Evolutionary conservation across 805 yeast species (phyloP), one percentile per base, ranked within the genome.

Genomic region (Kazachstania viticola): DNA sequence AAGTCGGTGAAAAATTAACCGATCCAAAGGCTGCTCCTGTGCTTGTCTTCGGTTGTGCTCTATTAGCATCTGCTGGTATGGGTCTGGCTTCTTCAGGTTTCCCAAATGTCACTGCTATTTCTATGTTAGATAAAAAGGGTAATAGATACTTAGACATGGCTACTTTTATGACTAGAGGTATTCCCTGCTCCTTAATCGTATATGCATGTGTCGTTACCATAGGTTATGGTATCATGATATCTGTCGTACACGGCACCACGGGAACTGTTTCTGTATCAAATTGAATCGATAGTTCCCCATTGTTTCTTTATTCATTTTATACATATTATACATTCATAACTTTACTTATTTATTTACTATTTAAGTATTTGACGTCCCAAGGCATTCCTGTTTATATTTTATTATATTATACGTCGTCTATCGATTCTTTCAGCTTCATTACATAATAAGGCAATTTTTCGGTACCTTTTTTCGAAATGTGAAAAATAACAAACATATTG

Each of bases 41-140:
- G 18, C 40, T 63, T 30, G 58, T 62, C 31, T 62, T 63, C 31
- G 62, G 63, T 28, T 55, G 61, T 36, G 68, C 85, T 24, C 54
- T 87, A 30, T 59, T 88, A 42, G 78, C 93, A 14, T 85, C 96
- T 0, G 79, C 82, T 33, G 98, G 97, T 36, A 91, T 88, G 97
- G 97, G 95, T 4, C 65, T 88, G 35, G 96, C 97, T 2, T 87
- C 97, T 0, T 79, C 94, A 0, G 97, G 98, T 0, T 91, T 91
- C 67, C 98, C 98, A n/a, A 88, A 91, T 50, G 95, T 91, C 23
- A 87, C 97, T 0, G 98, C 97, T 0, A 83, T 91, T 38, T 83
- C 96, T 40, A 78, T 83, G 79, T 72, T 87, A 3, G 95, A 88
- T 52, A 91, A 81, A 40, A 70, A 84, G 30, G 96, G 96, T n/a